Conservation (phyloP, 2,329 filamentous ascomycete species). For the Arachnopeziza araneosa region DNA sequence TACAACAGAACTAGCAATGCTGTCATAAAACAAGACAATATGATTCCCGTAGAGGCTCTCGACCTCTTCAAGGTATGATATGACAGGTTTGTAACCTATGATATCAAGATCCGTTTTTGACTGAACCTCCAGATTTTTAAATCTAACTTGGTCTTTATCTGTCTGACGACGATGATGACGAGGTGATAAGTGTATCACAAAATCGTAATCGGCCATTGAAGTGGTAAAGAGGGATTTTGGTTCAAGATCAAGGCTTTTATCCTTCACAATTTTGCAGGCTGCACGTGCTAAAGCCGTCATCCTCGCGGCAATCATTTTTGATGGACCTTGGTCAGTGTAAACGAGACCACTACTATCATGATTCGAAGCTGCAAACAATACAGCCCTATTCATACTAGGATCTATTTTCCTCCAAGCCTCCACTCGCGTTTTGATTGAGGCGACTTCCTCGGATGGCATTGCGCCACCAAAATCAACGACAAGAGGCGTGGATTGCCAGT, state of each 20-base stretch:
- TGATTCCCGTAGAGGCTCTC: constrained; percentile 59
- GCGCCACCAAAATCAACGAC: constrained; percentile 69
- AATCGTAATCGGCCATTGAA: constrained; percentile 73
- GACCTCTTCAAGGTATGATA: constrained; percentile 62
- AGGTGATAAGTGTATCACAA: constrained; percentile 63
- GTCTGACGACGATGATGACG: constrained; percentile 30
- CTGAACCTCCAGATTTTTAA: constrained; percentile 73
- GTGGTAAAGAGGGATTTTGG: constrained; percentile 63
- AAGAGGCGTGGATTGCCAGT: constrained; percentile 81
- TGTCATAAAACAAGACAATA: constrained; percentile 75
- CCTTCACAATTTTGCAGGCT: constrained; percentile 57
- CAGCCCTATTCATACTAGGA: constrained; percentile 77
- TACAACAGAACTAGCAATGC: constrained; percentile 49
- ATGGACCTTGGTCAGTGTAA: constrained; percentile 71
- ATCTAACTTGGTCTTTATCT: constrained; percentile 43
- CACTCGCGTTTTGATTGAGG: constrained; percentile 64
- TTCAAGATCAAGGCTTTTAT: constrained; percentile 47
- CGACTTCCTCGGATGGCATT: constrained; percentile 55
- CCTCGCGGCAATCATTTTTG: constrained; percentile 76
- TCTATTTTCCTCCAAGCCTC: constrained; percentile 84
- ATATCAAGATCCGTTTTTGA: constrained; percentile 37
- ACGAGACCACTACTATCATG: constrained; percentile 71
- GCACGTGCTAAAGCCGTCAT: constrained; percentile 79
- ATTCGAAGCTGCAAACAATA: constrained; percentile 76
- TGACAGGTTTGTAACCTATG: constrained; percentile 54